Evolutionary conservation across 345 rosid species (phyloP).

Genomic region (Pistacia vera): DNA sequence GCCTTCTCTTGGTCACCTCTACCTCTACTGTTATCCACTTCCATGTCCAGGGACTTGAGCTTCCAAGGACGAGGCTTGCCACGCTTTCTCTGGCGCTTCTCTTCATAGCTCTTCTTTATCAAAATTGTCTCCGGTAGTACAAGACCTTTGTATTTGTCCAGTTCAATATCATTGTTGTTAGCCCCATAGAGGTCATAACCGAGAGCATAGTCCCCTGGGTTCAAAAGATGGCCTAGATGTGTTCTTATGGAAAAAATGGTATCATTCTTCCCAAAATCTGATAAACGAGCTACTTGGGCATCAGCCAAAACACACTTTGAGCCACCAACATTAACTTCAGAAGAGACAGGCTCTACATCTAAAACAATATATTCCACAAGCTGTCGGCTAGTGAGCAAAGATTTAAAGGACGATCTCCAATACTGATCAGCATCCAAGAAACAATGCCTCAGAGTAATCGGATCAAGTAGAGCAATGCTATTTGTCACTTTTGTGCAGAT

Average conservation of each 20-base stretch:
- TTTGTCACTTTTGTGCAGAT: constrained; percentile 18
- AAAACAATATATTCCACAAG: constrained; percentile 22
- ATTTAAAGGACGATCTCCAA: constrained; percentile 20
- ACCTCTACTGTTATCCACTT: constrained; percentile 14
- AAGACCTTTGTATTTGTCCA: constrained; percentile 22
- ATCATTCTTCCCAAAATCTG: constrained; percentile 22
- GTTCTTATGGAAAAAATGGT: constrained; percentile 17
- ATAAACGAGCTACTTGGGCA: constrained; percentile 32
- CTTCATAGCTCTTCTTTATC: constrained; percentile 23
- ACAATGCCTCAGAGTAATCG: constrained; percentile 15
- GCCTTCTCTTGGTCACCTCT: constrained; percentile 18
- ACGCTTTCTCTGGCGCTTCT: constrained; percentile 19
- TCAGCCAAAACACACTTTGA: constrained; percentile 31
- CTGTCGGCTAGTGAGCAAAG: constrained; percentile 23
- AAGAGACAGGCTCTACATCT: constrained; percentile 16
- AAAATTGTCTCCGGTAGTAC: constrained; percentile 20
- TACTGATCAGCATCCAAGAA: constrained; percentile 23
- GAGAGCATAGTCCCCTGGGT: constrained; percentile 15
- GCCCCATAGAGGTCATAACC: constrained; percentile 19
- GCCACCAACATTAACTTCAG: constrained; percentile 24
- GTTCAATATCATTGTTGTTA: constrained; percentile 22
- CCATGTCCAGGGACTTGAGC: constrained; percentile 20
- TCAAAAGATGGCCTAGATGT: constrained; percentile 19
- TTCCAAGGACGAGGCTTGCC: constrained; percentile 23
- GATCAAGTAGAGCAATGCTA: constrained; percentile 22